Evolutionary conservation across 2,329 filamentous ascomycete genomes (phyloP).

Genomic region (Huntiella decipiens): DNA sequence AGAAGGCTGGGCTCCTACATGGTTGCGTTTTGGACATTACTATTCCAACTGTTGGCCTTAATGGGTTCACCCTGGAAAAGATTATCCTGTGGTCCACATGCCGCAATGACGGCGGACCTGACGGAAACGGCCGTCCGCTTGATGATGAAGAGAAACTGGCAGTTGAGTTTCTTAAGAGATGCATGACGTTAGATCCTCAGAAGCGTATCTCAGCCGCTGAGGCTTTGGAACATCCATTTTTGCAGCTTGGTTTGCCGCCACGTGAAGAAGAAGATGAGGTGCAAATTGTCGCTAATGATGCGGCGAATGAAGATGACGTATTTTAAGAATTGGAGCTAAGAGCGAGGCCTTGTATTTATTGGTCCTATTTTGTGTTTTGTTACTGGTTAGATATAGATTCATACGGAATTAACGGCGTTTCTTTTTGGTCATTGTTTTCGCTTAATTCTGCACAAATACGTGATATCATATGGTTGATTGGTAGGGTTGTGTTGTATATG

Average conservation of each 20-base stretch:
- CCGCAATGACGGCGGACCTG: constrained; percentile 41
- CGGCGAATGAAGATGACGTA: not conserved
- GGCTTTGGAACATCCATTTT: constrained; percentile 54
- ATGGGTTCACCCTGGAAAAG: constrained; percentile 76
- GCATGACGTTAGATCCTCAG: constrained; percentile 58
- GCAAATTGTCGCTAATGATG: not conserved
- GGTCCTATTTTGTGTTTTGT: too few relatives aligned
- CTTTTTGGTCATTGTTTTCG: too few relatives aligned
- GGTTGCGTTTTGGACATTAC: constrained; percentile 84
- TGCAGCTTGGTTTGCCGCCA: constrained; percentile 20
- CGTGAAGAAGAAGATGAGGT: not conserved
- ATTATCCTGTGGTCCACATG: constrained; percentile 91
- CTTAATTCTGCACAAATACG: too few relatives aligned
- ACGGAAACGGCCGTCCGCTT: constrained; percentile 31
- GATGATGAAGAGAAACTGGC: constrained; percentile 52
- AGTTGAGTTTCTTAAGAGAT: constrained; percentile 49
- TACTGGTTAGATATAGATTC: too few relatives aligned
- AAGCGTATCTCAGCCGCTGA: constrained; percentile 57
- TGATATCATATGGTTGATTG: too few relatives aligned
- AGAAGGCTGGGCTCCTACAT: constrained; percentile 60
- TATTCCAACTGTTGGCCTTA: constrained; percentile 73
- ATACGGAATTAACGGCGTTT: too few relatives aligned
- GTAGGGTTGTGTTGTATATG: too few relatives aligned
- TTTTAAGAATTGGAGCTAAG: too few relatives aligned
- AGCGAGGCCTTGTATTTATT: too few relatives aligned